A percentile compares a stretch with the other conserved stretches of the same genome.
Conservation (phyloP, 2,329 filamentous ascomycete genomes). For the Colletotrichum lupini region DNA sequence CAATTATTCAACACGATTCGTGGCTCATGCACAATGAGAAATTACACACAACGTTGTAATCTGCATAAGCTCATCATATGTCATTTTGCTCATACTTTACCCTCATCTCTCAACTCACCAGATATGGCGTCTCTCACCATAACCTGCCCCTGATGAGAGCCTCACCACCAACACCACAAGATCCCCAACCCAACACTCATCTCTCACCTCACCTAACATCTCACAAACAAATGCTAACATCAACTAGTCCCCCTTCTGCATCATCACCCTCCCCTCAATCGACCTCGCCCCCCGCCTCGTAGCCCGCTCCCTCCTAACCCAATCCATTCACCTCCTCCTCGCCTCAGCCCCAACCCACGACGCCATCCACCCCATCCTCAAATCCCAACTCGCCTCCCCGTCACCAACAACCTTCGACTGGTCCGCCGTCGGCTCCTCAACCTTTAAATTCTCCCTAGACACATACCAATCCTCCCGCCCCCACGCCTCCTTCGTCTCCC, state of each 20-base stretch:
- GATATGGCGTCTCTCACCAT: not conserved
- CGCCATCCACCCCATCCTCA: conserved; percentile 75
- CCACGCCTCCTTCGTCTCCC: conserved; percentile 69
- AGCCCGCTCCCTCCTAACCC: conserved; percentile 81
- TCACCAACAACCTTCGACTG: conserved; percentile 63
- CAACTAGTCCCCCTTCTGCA: conserved; percentile 83
- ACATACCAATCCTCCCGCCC: conserved; percentile 81
- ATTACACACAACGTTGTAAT: no score
- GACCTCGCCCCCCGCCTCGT: conserved; percentile 75
- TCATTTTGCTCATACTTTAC: no score
- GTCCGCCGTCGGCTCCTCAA: conserved; percentile 69
- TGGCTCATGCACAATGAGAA: no score
- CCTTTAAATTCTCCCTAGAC: conserved; percentile 89
- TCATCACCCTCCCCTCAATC: conserved; percentile 75
- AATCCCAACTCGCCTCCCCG: conserved; percentile 36
- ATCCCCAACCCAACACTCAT: not conserved
- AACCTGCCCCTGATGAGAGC: no score
- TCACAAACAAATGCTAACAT: not conserved
- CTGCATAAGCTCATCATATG: no score
- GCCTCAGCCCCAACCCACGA: conserved; percentile 75
- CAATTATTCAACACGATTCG: no score
- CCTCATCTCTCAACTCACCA: not conserved
- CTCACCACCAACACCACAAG: not conserved
- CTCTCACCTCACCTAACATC: not conserved
- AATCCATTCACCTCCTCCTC: conserved; percentile 92